Evolutionary conservation across 2,329 filamentous ascomycete species (phyloP).

Genomic region (Stromatinia cepivora): DNA sequence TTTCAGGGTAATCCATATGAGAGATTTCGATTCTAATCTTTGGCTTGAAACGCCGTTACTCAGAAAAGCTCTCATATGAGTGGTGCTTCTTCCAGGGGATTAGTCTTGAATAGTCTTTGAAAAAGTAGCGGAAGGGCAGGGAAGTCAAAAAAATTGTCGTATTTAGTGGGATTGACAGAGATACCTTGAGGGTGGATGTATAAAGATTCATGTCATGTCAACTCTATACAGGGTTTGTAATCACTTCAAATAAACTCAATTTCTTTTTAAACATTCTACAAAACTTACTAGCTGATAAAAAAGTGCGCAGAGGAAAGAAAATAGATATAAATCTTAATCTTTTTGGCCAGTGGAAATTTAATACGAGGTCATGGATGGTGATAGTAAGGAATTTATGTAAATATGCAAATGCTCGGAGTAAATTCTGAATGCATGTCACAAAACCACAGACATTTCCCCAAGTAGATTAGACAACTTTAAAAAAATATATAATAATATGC

Average conservation of each 20-base stretch:
- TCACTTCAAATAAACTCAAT: neutral
- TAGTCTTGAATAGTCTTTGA: too few relatives aligned
- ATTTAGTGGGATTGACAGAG: neutral
- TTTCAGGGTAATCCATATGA: neutral
- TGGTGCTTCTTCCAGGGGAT: neutral
- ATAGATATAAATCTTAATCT: neutral
- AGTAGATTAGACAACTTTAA: neutral
- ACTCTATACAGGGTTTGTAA: neutral
- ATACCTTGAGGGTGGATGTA: neutral
- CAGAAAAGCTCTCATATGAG: neutral
- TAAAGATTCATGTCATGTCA: neutral
- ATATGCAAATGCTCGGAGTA: neutral
- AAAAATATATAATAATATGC: neutral
- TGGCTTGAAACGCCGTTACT: neutral
- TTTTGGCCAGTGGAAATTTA: neutral
- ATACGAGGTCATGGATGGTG: neutral
- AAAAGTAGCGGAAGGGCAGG: neutral
- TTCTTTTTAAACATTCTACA: neutral
- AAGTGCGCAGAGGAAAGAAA: neutral
- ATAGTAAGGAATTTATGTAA: neutral
- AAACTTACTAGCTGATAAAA: neutral
- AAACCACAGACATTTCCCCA: neutral
- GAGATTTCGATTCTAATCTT: neutral
- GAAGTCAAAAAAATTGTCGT: neutral
- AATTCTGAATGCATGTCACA: neutral